Conservation (phyloP, 2,329 filamentous ascomycete species). For the Aspergillus persii region DNA sequence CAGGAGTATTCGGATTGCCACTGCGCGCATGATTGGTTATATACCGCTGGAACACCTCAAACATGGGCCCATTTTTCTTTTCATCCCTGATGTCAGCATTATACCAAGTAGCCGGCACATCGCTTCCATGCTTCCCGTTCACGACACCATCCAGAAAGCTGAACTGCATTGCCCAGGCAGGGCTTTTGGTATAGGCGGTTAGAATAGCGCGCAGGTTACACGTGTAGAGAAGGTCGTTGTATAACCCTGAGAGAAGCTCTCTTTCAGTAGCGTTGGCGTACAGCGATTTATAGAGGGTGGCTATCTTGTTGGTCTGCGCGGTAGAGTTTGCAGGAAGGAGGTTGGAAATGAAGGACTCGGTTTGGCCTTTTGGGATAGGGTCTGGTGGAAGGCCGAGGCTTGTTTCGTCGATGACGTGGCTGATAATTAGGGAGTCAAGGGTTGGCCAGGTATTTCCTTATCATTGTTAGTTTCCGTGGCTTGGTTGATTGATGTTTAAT, state of each 20-base stretch:
- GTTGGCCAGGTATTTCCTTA: background rate
- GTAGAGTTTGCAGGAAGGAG: background rate
- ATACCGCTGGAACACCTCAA: conserved; percentile 1
- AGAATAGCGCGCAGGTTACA: background rate
- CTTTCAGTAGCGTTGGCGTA: background rate
- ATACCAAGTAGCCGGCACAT: background rate
- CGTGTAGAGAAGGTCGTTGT: background rate
- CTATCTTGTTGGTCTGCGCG: background rate
- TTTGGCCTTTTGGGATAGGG: background rate
- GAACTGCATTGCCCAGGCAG: background rate
- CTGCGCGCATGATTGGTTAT: conserved; percentile 3
- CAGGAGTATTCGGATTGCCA: background rate
- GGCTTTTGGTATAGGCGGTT: background rate
- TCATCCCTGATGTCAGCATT: background rate
- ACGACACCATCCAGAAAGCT: background rate
- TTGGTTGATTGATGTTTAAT: background rate
- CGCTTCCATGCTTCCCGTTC: background rate
- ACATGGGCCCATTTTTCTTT: background rate
- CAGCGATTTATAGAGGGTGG: background rate
- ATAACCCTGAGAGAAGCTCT: background rate
- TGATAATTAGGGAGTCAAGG: background rate
- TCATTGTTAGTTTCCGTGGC: background rate
- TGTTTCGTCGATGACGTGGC: background rate
- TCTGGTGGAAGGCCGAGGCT: background rate
- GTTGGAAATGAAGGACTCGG: background rate